Base-by-base conservation (phyloP, 2,329 filamentous ascomycete genomes). In the Fusarium hainanense region DNA sequence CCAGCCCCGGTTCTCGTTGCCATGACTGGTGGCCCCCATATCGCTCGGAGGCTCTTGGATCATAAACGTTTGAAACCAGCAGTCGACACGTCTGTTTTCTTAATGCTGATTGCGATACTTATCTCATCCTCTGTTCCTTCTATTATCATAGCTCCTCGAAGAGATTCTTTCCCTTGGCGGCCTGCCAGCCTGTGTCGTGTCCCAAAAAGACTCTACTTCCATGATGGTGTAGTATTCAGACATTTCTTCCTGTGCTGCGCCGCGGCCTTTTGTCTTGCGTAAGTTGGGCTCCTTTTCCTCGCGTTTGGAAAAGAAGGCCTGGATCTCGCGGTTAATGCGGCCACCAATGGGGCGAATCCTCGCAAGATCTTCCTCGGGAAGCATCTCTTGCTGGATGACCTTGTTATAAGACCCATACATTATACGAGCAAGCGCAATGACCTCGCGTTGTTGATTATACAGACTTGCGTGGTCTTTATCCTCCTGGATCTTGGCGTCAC, bases 401-500 rank as follows among this genome's bases (percentile, higher is more conserved):
- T 81, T 82, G 76, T 84, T 83, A 37, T 80, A 80, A 18, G 82
- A 79, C 28, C 80, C 77, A 64, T 83, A 81, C 82, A 86, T 84
- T 56, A 79, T 77, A 37, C 83, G 81, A 4, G 81, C 83, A 50
- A 85, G 77, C 34, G 82, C 80, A 40, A 84, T 79, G 51, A 83
- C 77, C 66, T 85, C 84, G 25, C 79, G 77, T 66, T 79, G 75
- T 41, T 76, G 64, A 7, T 80, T 81, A 64, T 80, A 79, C 10
- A 74, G 44, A n/a, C 69, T 60, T 28, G 59, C 68, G 37, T 76
- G 65, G n/a, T 71, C 72, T n/a, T 70, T 68, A 20, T 73, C 65
- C 37, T 68, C 73, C 21, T 72, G 72, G 18, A 69, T 54, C 12
- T 74, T 67, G 16, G 59, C 58, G 7, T 66, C 54, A 18, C 78